Evolutionary conservation across 805 yeast species (phyloP).

Genomic region (Wickerhamiella parazyma): DNA sequence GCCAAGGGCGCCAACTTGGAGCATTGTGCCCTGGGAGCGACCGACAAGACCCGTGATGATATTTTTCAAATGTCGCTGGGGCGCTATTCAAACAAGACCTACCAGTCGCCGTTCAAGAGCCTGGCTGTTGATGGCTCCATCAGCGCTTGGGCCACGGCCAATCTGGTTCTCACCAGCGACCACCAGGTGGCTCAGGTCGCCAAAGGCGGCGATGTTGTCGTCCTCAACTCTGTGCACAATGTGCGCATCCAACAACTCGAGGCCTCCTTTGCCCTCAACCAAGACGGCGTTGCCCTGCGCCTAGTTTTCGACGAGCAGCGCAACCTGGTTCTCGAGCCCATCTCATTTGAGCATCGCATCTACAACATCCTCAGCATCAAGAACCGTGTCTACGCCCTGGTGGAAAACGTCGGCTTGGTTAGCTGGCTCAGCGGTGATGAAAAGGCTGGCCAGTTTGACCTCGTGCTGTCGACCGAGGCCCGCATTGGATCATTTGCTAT

Average conservation of each 20-base stretch:
- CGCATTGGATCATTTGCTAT: neutral
- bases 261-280: conserved; percentile 1
- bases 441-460: neutral
- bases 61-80: conserved; percentile 3
- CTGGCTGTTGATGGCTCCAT: neutral
- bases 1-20: conserved; percentile 3
- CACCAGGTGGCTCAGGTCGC: neutral
- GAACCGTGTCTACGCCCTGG: conserved; percentile 6
- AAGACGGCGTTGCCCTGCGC: neutral
- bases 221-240: neutral
- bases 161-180: neutral
- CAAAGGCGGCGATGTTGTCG: neutral
- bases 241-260: neutral
- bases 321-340: neutral
- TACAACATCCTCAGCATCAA: neutral
- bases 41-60: neutral
- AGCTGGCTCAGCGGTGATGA: conserved; percentile 5
- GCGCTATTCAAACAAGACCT: conserved; percentile 6
- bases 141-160: neutral
- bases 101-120: conserved; percentile 4
- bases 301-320: conserved; percentile 4
- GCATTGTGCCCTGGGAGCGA: conserved; percentile 1
- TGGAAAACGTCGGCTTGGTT: neutral
- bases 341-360: neutral
- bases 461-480: neutral